These are phyloP conservation scores for Daphne laureola DNA, from an alignment of 441 rosid genomes.

Conservation along the genomic window DNA sequence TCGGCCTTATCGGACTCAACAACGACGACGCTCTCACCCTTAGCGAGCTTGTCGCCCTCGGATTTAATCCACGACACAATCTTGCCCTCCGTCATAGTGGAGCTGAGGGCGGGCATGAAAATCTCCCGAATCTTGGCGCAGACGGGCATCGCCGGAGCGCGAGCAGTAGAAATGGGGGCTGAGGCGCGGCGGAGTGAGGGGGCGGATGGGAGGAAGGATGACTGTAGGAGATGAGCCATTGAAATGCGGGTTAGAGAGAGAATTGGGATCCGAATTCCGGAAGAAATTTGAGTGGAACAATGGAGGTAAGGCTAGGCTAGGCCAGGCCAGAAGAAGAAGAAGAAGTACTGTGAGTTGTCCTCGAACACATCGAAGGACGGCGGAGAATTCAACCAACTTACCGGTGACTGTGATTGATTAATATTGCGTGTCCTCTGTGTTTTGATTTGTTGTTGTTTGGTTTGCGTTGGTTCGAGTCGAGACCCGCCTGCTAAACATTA, in stretches of 20 bases:
- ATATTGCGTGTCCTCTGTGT: background rate
- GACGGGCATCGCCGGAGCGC: constrained; percentile 21
- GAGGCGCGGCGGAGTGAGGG: constrained; percentile 12
- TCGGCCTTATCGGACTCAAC: constrained; percentile 96
- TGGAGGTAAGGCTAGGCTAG: background rate
- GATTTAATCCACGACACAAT: constrained; percentile 89
- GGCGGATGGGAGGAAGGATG: constrained; percentile 45
- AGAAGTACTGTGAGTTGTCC: constrained; percentile 8
- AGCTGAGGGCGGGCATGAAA: constrained; percentile 95
- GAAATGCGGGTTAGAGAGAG: background rate
- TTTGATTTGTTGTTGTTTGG: background rate
- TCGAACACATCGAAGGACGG: constrained; percentile 64
- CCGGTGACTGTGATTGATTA: constrained; percentile 31
- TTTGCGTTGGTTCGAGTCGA: background rate
- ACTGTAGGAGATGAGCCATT: constrained; percentile 66
- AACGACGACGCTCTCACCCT: constrained; percentile 88
- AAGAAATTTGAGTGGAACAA: background rate
- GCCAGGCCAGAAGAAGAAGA: background rate
- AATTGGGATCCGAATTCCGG: background rate
- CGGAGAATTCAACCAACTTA: constrained; percentile 53
- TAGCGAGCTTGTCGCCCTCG: constrained; percentile 76
- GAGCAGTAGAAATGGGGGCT: constrained; percentile 7
- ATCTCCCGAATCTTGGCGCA: constrained; percentile 87
- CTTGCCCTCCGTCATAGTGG: constrained; percentile 93
- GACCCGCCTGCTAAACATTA: no score